Evolutionary conservation across 306 rosid species (phyloP).

Genomic region (Inga leiocalycina): DNA sequence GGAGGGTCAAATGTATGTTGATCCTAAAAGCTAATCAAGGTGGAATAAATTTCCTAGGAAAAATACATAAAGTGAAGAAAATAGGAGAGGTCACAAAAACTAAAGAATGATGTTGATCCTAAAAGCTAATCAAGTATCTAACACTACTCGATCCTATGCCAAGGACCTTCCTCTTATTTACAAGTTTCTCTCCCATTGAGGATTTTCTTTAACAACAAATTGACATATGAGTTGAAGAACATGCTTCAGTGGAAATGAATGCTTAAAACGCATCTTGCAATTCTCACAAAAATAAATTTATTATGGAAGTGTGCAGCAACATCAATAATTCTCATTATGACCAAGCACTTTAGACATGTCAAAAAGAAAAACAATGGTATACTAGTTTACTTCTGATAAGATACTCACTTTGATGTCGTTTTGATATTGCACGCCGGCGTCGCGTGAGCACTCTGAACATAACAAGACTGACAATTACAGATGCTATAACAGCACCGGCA

Average conservation of each 20-base stretch:
- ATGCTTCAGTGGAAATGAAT: background rate
- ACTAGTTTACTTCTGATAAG: constrained; percentile 12
- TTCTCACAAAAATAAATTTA: background rate
- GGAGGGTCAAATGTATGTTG: too few relatives aligned
- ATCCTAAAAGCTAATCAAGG: too few relatives aligned
- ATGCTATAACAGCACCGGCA: constrained; percentile 59
- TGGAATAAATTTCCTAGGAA: background rate
- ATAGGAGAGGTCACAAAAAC: background rate
- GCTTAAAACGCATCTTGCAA: background rate
- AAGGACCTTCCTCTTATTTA: background rate
- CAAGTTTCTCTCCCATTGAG: background rate
- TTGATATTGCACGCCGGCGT: constrained; percentile 40
- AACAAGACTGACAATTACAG: constrained; percentile 61
- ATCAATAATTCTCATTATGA: background rate
- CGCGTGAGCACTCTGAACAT: constrained; percentile 50
- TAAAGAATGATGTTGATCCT: background rate
- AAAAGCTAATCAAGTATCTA: background rate
- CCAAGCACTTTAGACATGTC: background rate
- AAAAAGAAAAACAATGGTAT: background rate
- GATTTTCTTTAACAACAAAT: background rate
- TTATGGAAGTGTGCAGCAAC: background rate
- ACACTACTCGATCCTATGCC: background rate
- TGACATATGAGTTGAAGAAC: background rate
- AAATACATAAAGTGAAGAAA: background rate
- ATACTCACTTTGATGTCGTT: constrained; percentile 70